Conservation (phyloP, 768 basidiomycete genomes). For the Cystofilobasidium macerans region DNA sequence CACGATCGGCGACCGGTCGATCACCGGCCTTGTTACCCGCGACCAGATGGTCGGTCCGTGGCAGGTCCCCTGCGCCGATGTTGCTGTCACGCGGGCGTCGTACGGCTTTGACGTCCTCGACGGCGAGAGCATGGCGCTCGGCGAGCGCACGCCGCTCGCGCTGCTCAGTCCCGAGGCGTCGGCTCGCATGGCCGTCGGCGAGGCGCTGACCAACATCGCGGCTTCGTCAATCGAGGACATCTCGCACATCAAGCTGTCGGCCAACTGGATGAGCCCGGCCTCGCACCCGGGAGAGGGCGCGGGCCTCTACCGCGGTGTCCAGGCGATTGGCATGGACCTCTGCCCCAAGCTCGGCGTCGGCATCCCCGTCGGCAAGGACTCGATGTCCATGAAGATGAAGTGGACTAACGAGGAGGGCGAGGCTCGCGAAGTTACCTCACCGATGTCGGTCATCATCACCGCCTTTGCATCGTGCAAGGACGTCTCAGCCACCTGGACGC, state of each 20-base stretch:
- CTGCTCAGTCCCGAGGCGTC: slow-evolving; percentile 78
- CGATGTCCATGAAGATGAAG: slow-evolving; percentile 99
- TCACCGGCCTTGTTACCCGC: slow-evolving; percentile 85
- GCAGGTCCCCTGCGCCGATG: slow-evolving; percentile 96
- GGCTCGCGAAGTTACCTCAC: slow-evolving; percentile 73
- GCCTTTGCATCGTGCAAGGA: slow-evolving; percentile 82
- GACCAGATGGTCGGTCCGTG: slow-evolving; percentile 99
- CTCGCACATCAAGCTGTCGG: slow-evolving; percentile 77
- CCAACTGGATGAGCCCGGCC: slow-evolving; percentile 99
- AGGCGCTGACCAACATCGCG: slow-evolving; percentile 80
- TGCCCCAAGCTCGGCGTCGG: slow-evolving; percentile 87
- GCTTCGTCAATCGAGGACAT: slow-evolving; percentile 65
- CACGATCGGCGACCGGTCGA: slow-evolving; percentile 89
- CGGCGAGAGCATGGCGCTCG: slow-evolving; percentile 98
- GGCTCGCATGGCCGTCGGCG: slow-evolving; percentile 90
- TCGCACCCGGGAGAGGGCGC: slow-evolving; percentile 64
- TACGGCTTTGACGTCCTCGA: slow-evolving; percentile 75
- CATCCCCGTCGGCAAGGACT: slow-evolving; percentile 96
- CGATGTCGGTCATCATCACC: slow-evolving; percentile 84
- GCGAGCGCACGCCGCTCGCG: slow-evolving; percentile 88
- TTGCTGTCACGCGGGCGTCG: slow-evolving; percentile 86
- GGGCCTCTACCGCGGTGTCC: slow-evolving; percentile 75
- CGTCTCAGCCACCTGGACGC: slow-evolving; percentile 80
- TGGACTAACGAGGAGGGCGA: slow-evolving; percentile 55
- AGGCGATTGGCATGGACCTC: slow-evolving; percentile 81